phyloP scores from a whole-genome alignment of 208 protist species.

The Dictyostelium gargantuum region DNA sequence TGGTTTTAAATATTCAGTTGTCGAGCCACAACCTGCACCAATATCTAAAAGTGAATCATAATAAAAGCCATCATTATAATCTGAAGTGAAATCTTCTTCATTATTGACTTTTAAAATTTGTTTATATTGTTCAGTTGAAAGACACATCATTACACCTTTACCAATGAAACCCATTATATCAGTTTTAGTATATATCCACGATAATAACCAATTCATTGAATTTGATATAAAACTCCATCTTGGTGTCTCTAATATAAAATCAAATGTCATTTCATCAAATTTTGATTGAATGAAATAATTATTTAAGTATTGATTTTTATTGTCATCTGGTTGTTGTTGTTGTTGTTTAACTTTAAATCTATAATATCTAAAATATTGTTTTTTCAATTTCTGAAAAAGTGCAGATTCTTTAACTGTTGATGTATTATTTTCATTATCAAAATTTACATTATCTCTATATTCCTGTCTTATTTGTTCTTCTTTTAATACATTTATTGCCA shows the following conservation, averaged over 20 bases:
- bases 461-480: not conserved
- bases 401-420: not conserved
- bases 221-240: conserved; percentile 18
- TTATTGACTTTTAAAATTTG: not conserved
- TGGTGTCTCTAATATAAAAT: conserved; percentile 32
- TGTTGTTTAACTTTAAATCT: not conserved
- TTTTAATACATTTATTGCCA: conserved; percentile 33
- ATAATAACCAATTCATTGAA: conserved; percentile 2
- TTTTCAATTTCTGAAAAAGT: not conserved
- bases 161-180: conserved; percentile 38
- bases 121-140: conserved; percentile 43
- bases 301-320: not conserved
- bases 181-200: conserved; percentile 32
- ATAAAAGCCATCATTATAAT: not conserved
- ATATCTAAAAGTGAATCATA: conserved; percentile 42
- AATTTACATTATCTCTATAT: not conserved
- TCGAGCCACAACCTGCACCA: conserved; percentile 41
- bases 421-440: not conserved
- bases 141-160: conserved; percentile 50
- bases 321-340: not conserved
- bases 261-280: not conserved
- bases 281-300: not conserved
- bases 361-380: conserved; percentile 36
- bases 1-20: not conserved
- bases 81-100: not conserved